Conservation (phyloP, 2,329 filamentous ascomycete genomes). For the Teratosphaeria epicoccoides region DNA sequence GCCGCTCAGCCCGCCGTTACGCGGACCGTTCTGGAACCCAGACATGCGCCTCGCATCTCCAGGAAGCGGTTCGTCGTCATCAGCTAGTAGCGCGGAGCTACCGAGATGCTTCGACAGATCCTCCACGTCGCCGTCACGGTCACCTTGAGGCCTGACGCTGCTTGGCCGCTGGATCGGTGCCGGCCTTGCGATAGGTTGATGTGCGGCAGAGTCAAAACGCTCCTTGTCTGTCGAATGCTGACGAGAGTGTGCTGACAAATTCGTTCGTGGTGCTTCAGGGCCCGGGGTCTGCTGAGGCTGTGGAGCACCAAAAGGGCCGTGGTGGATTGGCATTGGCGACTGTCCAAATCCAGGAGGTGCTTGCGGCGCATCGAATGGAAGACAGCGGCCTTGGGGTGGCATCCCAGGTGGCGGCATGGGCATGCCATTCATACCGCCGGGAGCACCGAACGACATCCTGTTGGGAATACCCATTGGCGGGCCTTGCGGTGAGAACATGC, state of each 20-base stretch:
- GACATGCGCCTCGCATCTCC: slow-evolving; percentile 28
- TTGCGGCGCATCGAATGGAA: slow-evolving; percentile 39
- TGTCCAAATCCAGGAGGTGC: slow-evolving; percentile 45
- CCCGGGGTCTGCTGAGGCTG: slow-evolving; percentile 15
- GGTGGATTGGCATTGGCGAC: slow-evolving; percentile 19
- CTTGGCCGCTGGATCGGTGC: slow-evolving; percentile 80
- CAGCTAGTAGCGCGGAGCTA: slow-evolving; percentile 74
- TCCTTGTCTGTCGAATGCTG: slow-evolving; percentile 59
- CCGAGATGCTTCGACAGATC: slow-evolving; percentile 56
- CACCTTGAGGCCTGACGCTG: slow-evolving; percentile 50
- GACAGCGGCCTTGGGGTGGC: slow-evolving; percentile 43
- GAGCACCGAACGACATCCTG: slow-evolving; percentile 35
- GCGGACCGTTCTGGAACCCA: slow-evolving; percentile 26
- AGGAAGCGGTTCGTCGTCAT: slow-evolving; percentile 55
- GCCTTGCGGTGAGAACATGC: slow-evolving; percentile 42
- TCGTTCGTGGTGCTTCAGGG: slow-evolving; percentile 29
- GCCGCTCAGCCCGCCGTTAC: slow-evolving; percentile 17
- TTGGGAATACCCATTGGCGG: slow-evolving; percentile 37
- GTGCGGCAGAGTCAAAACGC: slow-evolving; percentile 49
- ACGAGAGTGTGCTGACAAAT: slow-evolving; percentile 51
- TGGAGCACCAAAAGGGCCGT: slow-evolving; percentile 24
- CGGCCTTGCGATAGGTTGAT: slow-evolving; percentile 69
- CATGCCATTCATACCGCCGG: slow-evolving; percentile 44
- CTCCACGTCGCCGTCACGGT: slow-evolving; percentile 42
- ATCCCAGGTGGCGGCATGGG: slow-evolving; percentile 39